Evolutionary conservation across 352 stramenopile genomes (phyloP).

Genomic region (Globisporangium alternatum): DNA sequence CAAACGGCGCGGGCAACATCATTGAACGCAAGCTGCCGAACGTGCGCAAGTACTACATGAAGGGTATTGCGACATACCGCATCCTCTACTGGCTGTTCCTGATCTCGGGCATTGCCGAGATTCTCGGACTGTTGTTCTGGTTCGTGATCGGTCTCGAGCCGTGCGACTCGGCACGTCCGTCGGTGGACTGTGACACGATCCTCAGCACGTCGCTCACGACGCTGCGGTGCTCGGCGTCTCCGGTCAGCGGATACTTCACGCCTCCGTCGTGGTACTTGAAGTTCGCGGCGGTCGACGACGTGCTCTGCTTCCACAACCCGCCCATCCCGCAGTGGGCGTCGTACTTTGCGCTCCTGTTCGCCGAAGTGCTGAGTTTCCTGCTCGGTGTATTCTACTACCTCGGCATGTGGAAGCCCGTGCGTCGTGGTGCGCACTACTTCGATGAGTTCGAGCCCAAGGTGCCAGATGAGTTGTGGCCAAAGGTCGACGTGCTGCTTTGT

Average conservation of each 20-base stretch:
- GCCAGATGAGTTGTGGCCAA: constrained; percentile 80
- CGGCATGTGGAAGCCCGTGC: constrained; percentile 89
- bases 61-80: constrained; percentile 77
- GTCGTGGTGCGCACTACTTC: constrained; percentile 85
- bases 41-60: constrained; percentile 89
- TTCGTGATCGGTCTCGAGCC: constrained; percentile 77
- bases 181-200: constrained; percentile 63
- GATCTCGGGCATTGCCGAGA: constrained; percentile 59
- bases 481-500: constrained; percentile 78
- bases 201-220: constrained; percentile 48
- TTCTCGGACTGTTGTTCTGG: constrained; percentile 76
- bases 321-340: constrained; percentile 76
- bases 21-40: constrained; percentile 86
- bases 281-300: constrained; percentile 68
- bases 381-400: constrained; percentile 81
- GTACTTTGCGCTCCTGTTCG: constrained; percentile 70
- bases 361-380: constrained; percentile 66
- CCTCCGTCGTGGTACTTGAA: constrained; percentile 76
- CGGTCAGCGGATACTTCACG: constrained; percentile 67
- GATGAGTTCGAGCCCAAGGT: constrained; percentile 84
- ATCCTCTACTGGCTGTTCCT: constrained; percentile 80
- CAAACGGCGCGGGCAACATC: constrained; percentile 75
- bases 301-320: constrained; percentile 75
- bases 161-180: constrained; percentile 52
- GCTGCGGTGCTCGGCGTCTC: constrained; percentile 38